These are phyloP conservation scores for Russula compacta DNA, from an alignment of 768 basidiomycete genomes.

Conservation along the genomic window DNA sequence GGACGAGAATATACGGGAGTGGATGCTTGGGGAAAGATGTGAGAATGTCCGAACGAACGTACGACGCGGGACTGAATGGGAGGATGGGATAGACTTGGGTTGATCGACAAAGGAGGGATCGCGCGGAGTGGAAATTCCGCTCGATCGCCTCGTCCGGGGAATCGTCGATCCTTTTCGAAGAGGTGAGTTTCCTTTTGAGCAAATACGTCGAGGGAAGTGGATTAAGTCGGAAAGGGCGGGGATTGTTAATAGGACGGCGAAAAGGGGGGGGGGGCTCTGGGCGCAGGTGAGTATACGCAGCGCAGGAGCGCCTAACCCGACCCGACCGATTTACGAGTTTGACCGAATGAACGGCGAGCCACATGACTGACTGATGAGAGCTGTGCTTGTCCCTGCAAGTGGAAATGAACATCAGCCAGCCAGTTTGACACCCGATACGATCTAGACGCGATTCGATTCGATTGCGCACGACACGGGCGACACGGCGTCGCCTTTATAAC, in stretches of 20 bases:
- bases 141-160: background rate
- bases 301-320: no score
- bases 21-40: background rate
- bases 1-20: constrained; percentile 26
- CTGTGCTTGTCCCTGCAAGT: background rate
- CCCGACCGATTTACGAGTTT: no score
- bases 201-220: background rate
- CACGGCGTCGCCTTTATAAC: background rate
- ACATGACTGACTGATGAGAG: background rate
- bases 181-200: background rate
- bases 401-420: background rate
- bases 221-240: no score
- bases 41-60: background rate
- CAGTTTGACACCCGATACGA: background rate
- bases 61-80: no score
- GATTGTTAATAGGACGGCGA: no score
- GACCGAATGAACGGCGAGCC: background rate
- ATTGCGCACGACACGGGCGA: background rate
- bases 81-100: background rate
- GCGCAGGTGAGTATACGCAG: no score
- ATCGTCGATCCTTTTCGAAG: background rate
- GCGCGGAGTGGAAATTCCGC: background rate
- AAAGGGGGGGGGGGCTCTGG: no score
- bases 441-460: background rate
- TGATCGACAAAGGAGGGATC: background rate